A percentile compares a stretch with the other conserved stretches of the same genome.
These are phyloP conservation scores for Fusarium robinianum DNA, from an alignment of 2,329 filamentous ascomycete species.

Conservation along the genomic window DNA sequence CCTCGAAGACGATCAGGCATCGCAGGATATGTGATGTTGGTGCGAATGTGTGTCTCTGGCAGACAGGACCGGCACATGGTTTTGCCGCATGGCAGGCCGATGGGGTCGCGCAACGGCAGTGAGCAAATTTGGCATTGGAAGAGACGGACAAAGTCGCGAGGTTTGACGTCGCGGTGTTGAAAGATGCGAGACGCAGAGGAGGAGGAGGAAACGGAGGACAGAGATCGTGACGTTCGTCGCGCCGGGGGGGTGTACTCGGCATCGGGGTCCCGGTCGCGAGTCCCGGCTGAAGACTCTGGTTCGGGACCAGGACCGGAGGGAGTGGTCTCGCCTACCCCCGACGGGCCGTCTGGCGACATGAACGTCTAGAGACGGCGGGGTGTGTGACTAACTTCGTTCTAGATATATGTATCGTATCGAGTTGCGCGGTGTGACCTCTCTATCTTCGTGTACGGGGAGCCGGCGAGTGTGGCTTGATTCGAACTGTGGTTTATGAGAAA, in stretches of 20 bases:
- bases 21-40: constrained; percentile 78
- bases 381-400: too few species aligned
- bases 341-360: constrained; percentile 27
- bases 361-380: constrained; percentile 18
- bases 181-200: constrained; percentile 5
- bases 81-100: constrained; percentile 81
- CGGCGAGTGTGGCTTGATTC: too few species aligned
- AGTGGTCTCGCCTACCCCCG: constrained; percentile 18
- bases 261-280: constrained; percentile 9
- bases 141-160: constrained; percentile 60
- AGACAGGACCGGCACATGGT: constrained; percentile 77
- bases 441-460: too few species aligned
- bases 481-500: not conserved
- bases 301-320: constrained; percentile 19
- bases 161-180: constrained; percentile 23
- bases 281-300: constrained; percentile 6
- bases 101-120: constrained; percentile 66
- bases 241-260: constrained; percentile 12
- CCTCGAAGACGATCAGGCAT: constrained; percentile 67
- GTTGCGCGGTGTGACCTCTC: not conserved
- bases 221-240: constrained; percentile 8
- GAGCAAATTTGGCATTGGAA: constrained; percentile 80
- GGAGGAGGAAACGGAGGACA: constrained; percentile 6
- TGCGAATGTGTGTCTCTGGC: constrained; percentile 65
- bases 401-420: not conserved